Evolutionary conservation across 768 basidiomycete genomes (phyloP).

Genomic region (Guyanaporus albipodus): DNA sequence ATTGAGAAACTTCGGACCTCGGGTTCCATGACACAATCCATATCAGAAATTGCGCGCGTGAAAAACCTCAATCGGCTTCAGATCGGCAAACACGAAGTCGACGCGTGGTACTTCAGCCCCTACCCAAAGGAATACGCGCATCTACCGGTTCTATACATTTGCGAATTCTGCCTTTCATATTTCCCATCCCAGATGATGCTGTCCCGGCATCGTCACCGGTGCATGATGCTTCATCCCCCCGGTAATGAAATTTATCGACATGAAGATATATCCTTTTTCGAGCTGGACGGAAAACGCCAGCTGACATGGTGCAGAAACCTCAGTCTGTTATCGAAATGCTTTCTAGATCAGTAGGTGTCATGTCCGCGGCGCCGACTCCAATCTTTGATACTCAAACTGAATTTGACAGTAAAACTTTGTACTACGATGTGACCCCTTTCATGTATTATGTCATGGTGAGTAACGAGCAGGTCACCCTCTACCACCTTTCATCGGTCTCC

Average conservation of each 20-base stretch:
- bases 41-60: conserved; percentile 95
- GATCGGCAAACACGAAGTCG: conserved; percentile 95
- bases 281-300: conserved; percentile 96
- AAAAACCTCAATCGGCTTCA: conserved; percentile 97
- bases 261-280: conserved; percentile 96
- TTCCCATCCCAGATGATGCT: conserved; percentile 91
- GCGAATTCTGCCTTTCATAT: conserved; percentile 96
- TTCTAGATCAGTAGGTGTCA: conserved; percentile 87
- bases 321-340: conserved; percentile 94
- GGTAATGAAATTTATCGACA: conserved; percentile 99
- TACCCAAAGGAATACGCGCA: conserved; percentile 99
- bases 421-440: conserved; percentile 99
- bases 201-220: conserved; percentile 85
- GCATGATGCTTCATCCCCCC: conserved; percentile 89
- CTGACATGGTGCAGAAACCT: conserved; percentile 96
- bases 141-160: conserved; percentile 91
- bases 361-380: conserved; percentile 11
- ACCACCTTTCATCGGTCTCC: conserved; percentile 10
- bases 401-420: conserved; percentile 81
- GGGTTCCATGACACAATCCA: conserved; percentile 98
- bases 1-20: conserved; percentile 97
- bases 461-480: conserved; percentile 13
- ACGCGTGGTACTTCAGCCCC: conserved; percentile 99
- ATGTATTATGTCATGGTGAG: conserved; percentile 98
- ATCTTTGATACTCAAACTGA: conserved; percentile 17